Percentiles rank a stretch among this genome's conserved stretches.
Conservation (phyloP, 2,329 filamentous ascomycete genomes). For the Arthrinium phaeospermum region DNA sequence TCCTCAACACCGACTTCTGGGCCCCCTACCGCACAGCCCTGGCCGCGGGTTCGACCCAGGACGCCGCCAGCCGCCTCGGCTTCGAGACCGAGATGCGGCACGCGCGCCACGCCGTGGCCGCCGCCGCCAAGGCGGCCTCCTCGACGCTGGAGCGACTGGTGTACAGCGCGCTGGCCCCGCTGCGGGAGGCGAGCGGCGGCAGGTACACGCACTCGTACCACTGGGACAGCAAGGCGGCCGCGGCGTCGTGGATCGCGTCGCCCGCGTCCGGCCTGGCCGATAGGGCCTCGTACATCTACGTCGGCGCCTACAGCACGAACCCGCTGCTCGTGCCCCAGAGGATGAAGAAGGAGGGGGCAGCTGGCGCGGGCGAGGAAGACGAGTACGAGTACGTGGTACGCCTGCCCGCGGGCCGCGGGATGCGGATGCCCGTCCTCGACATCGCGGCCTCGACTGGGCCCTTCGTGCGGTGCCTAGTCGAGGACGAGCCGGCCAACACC, state of each 20-base stretch:
- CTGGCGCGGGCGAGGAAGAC: constrained; percentile 24
- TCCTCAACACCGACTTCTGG: constrained; percentile 30
- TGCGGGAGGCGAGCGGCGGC: constrained; percentile 23
- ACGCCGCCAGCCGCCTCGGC: neutral
- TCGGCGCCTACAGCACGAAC: constrained; percentile 41
- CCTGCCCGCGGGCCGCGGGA: constrained; percentile 33
- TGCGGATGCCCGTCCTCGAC: constrained; percentile 47
- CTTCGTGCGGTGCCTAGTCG: constrained; percentile 50
- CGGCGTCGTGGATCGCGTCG: constrained; percentile 26
- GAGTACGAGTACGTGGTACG: constrained; percentile 40
- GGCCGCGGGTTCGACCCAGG: neutral
- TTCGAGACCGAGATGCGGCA: constrained; percentile 25
- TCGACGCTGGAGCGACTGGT: constrained; percentile 26
- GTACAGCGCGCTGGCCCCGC: constrained; percentile 25
- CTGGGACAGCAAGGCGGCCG: constrained; percentile 31
- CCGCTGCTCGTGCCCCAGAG: constrained; percentile 36
- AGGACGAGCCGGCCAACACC: constrained; percentile 44
- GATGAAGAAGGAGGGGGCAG: neutral
- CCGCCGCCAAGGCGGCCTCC: constrained; percentile 26
- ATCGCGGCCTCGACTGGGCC: constrained; percentile 45
- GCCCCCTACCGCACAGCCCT: constrained; percentile 15
- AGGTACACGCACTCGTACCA: constrained; percentile 26
- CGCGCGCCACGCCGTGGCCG: constrained; percentile 28
- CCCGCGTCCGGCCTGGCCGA: constrained; percentile 20
- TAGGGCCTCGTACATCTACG: constrained; percentile 37